Base-by-base conservation (phyloP, 495 filamentous ascomycete genomes). In the Xylaria grammica region DNA sequence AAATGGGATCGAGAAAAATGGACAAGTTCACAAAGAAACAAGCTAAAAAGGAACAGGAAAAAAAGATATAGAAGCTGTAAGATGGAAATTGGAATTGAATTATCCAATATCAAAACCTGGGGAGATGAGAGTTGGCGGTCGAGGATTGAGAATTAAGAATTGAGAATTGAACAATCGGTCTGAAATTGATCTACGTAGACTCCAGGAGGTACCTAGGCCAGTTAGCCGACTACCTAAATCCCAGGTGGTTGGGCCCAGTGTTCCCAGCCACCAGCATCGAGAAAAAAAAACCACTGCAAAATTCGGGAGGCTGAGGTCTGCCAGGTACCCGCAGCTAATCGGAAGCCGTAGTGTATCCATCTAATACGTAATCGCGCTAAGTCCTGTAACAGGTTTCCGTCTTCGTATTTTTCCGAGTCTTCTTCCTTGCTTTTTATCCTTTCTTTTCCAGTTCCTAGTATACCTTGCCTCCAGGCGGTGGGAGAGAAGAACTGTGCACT, bases 211-310 rank as follows among this genome's bases (percentile, higher is more conserved):
- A 46, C 40, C 32, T 59, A 59, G 32, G 36, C 19, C n/a, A 17
- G 42, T 29, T 48, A n/a, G 15, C 22, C n/a, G 24, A 27, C 26
- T 40, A 32, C 56, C 40, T 42, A 27, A 48, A 57, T 57, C 38
- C 54, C 54, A 24, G 54, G 54, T 57, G 54, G 54, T 45, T 57
- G 54, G 54, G 38, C 30, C 54, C 1, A 6, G 45, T 5, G 45
- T 48, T n/a, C 53, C 54, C 54, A 58, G 54, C 54, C 54, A 58
- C 54, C 54, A n/a, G 19, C 22, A 36, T 36, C 30, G 38, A 29
- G 38, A 4, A 57, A 30, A 38, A 6, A 15, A 49, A 27, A 5
- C 45, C 45, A 6, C 19, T 10, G 24, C n/a, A 56, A 56, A 58
- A 55, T 38, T 55, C 52, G 3, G 52, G 40, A 15, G 52, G 52